Base-by-base conservation (phyloP, 2,329 filamentous ascomycete species). In the Emmonsiellopsis sp. region DNA sequence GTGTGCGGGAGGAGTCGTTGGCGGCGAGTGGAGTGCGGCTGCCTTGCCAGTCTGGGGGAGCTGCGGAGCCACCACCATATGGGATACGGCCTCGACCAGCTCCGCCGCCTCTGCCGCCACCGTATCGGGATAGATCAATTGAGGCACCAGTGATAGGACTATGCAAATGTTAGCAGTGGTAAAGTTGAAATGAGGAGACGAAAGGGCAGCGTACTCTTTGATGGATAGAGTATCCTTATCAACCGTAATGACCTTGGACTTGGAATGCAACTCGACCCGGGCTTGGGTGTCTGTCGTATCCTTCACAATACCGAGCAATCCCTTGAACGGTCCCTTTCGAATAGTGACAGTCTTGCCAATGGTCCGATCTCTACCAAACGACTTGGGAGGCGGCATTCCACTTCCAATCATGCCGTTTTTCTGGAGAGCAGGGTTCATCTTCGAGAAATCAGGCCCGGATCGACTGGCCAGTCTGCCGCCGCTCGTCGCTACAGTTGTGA, bases 341-440 rank as follows among this genome's bases (percentile, higher is more conserved):
- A 97, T 87, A 50, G 86, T 89, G 44, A 97, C 90, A 0, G 90
- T 96, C 73, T 95, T 92, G 43, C 91, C 91, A 58, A 97, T 84
- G 31, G 93, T 79, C 53, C 84, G 83, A 69, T 98, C 93, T 40
- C 90, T 83, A 20, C 86, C 89, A 51, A 83, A 81, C 37, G 73
- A 76, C 67, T 85, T 86, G 41, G 87, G 87, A 44, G 90, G 90
- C 11, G 84, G 79, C 80, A 80, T 80, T 72, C 78, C 76, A 67
- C 61, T 70, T 16, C 72, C 78, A 50, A 74, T 77, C 54, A 76
- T 76, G 40, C 79, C 78, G 62, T 87, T 85, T 41, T 84, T 80
- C 73, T 88, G 87, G 60, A 95, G 73, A 0, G 90, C 90, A 37
- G 93, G 92, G 66, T 97, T 97, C 89, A 98, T 93, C 58, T 89